Evolutionary conservation across 306 rosid species (phyloP).

Genomic region (Canavalia gladiata): DNA sequence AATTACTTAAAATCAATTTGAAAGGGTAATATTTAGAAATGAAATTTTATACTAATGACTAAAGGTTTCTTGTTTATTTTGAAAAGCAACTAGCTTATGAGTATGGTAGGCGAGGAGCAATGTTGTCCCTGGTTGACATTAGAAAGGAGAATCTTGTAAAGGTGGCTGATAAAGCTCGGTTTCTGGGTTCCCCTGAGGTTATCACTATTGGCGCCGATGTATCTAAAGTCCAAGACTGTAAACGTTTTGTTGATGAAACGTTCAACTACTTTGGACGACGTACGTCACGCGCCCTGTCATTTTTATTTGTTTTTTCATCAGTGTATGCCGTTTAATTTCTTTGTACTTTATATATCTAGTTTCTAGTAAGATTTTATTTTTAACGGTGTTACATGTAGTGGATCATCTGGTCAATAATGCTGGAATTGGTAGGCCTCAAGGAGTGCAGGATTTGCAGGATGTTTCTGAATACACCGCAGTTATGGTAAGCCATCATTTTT

Average conservation of each 20-base stretch:
- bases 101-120: slow-evolving; percentile 74
- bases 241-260: slow-evolving; percentile 65
- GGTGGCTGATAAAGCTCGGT: slow-evolving; percentile 59
- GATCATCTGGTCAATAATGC: slow-evolving; percentile 88
- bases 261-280: slow-evolving; percentile 63
- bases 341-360: not conserved
- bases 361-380: not conserved
- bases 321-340: not conserved
- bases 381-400: slow-evolving; percentile 57
- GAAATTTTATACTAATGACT: too few relatives aligned
- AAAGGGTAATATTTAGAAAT: too few relatives aligned
- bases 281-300: slow-evolving; percentile 21
- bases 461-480: slow-evolving; percentile 11
- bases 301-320: not conserved
- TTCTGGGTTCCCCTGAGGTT: slow-evolving; percentile 70
- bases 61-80: not conserved
- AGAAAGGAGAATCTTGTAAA: slow-evolving; percentile 54
- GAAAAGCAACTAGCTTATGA: slow-evolving; percentile 72
- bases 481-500: slow-evolving; percentile 40
- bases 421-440: slow-evolving; percentile 37
- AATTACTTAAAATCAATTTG: too few relatives aligned
- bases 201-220: slow-evolving; percentile 65
- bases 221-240: slow-evolving; percentile 61
- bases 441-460: slow-evolving; percentile 36
- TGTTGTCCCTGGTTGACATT: slow-evolving; percentile 63